Base-by-base conservation (phyloP, 768 basidiomycete genomes). In the Xerocomellus dryophilus region DNA sequence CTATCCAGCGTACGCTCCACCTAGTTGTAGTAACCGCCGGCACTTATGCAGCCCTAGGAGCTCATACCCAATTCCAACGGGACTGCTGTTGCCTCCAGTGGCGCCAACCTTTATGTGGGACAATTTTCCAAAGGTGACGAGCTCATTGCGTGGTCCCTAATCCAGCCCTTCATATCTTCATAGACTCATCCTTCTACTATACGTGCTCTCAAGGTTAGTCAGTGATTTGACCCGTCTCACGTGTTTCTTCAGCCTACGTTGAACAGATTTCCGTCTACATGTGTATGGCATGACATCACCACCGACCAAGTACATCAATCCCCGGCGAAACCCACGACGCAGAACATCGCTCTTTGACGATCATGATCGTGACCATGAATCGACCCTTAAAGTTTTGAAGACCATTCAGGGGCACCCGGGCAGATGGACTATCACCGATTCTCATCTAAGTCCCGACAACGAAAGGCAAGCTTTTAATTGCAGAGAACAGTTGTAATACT, bases 351-450 rank as follows among this genome's bases (percentile, higher is more conserved):
- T 52, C 44, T 57, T 61, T 47, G 57, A 71, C 34, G 60, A 70
- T 27, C 66, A 59, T 34, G 70, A 66, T 7, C 61, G 57, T 73
- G 76, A 77, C 31, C 81, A 85, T 48, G 66, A 71, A 41, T 78
- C 78, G 7, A 78, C 75, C 7, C 73, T 82, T 64, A 77, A 76
- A 45, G 66, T 76, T 18, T 70, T 77, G 46, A 81, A 91, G 66
- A 84, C 82, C 1, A 88, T 96, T 43, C 79, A 84, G 64, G 95
- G 90, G 1, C 74, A 81, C 32, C 78, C 82, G 15, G 90, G 90
- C 0, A 77, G 82, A 34, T 98, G 94, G 95, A 97, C 95, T 0
- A 90, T 98, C 52, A 98, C 94, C 7, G 97, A 98, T 71, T 89
- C 89, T 20, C 92, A 97, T 70, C 75, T 94, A 18, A 93, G 91